Conservation (phyloP, 177 flowering plant species). For the Tripterygium wilfordii region DNA sequence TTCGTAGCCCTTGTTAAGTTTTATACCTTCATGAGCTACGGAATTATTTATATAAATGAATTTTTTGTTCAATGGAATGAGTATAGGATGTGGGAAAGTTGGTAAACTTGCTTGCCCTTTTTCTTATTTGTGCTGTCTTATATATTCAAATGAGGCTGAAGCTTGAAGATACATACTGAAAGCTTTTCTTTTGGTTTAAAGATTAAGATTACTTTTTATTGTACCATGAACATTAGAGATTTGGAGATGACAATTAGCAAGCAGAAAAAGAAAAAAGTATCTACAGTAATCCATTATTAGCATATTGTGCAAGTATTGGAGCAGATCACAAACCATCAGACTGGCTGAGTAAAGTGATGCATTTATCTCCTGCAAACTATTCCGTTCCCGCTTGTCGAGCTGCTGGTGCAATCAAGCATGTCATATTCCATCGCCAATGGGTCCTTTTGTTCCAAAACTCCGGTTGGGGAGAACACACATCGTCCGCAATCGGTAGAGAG, state of each 20-base stretch:
- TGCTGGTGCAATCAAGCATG: constrained; percentile 29
- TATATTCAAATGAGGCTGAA: too few species aligned
- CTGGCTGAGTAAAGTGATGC: background rate
- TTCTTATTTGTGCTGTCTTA: background rate
- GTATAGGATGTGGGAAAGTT: constrained; percentile 1
- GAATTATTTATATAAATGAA: constrained; percentile 1
- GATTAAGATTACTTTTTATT: too few species aligned
- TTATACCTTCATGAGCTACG: constrained; percentile 1
- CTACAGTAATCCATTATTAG: background rate
- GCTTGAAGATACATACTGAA: too few species aligned
- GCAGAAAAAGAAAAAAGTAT: too few species aligned
- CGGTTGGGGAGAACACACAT: constrained; percentile 31
- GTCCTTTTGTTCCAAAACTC: constrained; percentile 4
- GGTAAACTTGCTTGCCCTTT: background rate
- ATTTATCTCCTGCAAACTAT: constrained; percentile 32
- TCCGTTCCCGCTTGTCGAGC: constrained; percentile 25
- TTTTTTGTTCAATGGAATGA: background rate
- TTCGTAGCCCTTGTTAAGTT: constrained; percentile 7
- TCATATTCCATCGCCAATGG: constrained; percentile 14
- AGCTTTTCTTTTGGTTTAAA: too few species aligned
- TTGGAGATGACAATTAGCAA: too few species aligned
- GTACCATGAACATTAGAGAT: too few species aligned
- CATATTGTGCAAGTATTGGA: background rate
- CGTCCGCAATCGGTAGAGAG: constrained; percentile 28
- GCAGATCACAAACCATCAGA: too few species aligned